phyloP scores from a whole-genome alignment of 2,329 filamentous ascomycete species.

The Paraconiothyrium sp. region DNA sequence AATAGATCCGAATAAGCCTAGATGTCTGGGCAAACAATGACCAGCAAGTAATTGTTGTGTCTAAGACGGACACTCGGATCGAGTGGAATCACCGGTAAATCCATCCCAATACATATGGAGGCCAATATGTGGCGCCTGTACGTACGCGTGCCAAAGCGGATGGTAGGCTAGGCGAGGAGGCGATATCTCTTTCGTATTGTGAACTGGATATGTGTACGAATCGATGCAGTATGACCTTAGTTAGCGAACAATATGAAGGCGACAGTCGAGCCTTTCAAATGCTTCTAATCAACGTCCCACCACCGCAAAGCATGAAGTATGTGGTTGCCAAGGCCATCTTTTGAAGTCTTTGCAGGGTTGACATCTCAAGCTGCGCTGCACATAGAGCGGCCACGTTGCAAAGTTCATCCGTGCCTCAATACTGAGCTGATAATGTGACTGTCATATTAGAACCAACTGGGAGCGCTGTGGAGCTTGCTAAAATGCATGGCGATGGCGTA shows the following conservation, averaged over 20 bases:
- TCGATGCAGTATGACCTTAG: not conserved
- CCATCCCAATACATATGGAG: conserved; percentile 2
- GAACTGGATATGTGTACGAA: not conserved
- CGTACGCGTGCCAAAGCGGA: conserved; percentile 5
- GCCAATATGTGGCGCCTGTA: not conserved
- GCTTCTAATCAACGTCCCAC: not conserved
- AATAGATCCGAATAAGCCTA: conserved; percentile 13
- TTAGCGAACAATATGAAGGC: not conserved
- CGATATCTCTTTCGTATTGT: not conserved
- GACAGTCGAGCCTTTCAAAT: not conserved
- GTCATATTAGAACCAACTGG: not conserved
- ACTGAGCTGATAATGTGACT: not conserved
- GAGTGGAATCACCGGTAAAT: conserved; percentile 21
- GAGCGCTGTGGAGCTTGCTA: conserved; percentile 18
- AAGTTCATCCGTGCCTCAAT: conserved; percentile 11
- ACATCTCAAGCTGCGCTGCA: not conserved
- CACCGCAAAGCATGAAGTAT: not conserved
- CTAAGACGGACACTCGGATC: conserved; percentile 25
- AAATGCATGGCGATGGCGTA: conserved; percentile 29
- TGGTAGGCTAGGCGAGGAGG: not conserved
- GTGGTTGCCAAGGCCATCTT: not conserved
- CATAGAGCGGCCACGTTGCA: not conserved
- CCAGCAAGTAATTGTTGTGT: conserved; percentile 17
- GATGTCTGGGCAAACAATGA: conserved; percentile 25
- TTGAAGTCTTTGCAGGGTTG: not conserved